Base-by-base conservation (phyloP, 2,329 filamentous ascomycete species). In the Pseudocercospora eumusae region DNA sequence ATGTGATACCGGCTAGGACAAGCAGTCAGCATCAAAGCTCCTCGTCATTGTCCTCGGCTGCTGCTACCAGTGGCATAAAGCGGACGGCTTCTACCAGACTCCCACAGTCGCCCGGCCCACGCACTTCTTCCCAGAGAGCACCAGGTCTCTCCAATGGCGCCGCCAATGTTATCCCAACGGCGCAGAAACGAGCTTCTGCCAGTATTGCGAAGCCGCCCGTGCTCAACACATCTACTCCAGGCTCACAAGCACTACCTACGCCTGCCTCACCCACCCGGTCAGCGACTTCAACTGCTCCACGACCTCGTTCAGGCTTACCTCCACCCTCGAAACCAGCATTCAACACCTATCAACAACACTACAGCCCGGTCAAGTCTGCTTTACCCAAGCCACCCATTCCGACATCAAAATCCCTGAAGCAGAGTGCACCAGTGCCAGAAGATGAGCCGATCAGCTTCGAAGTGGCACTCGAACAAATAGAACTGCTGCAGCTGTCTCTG, bases 341-440 rank as follows among this genome's bases (percentile, higher is more conserved):
- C 74, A 84, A 80, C 53, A 88, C 83, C 0, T 81, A 85, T 42
- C 86, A 89, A 67, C 86, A 89, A 67, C 86, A 89, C 75, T 89
- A 84, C 76, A 87, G 85, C 27, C 87, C 88, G 0, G 83, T 84
- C 49, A 88, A 88, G 70, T 80, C 79, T 3, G 76, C 80, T 8
- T 81, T 83, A 0, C 84, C 87, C 0, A 90, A 89, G 64, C 85
- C 86, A 4, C 78, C 85, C n/a, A 84, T 75, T 11, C 74, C 74
- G 4, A 81, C 44, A 82, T 80, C 74, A 2, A 86, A 86, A 0
- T 84, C 83, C 28, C 86, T 87, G 69, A 79, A 84, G 2, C 84
- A 86, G 4, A 79, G 82, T 69, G 42, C 64, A 23, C n/a, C 65
- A 21, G 54, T 52, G 9, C 49, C 31, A 21, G 56, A 33, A 15